A percentile compares a stretch with the other conserved stretches of the same genome.
Conservation (phyloP, 257 asterid species). For the Solanum appendiculatum region DNA sequence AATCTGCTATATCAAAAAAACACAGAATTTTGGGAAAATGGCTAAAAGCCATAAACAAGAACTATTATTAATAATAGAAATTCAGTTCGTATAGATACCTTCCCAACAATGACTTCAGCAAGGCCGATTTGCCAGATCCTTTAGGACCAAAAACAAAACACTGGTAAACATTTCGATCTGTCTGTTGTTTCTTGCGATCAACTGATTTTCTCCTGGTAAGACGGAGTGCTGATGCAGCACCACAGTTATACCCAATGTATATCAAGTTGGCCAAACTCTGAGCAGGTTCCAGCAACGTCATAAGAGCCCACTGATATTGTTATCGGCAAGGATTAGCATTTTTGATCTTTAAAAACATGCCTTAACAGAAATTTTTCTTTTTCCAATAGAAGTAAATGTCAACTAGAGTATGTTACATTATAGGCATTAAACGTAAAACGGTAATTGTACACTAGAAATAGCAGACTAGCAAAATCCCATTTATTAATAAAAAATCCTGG, state of each 20-base stretch:
- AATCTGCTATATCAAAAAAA: background rate
- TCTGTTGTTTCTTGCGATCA: conserved; percentile 70
- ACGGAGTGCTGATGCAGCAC: conserved; percentile 70
- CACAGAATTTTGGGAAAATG: background rate
- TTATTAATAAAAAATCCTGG: background rate
- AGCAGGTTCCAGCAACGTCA: conserved; percentile 84
- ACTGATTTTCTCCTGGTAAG: conserved; percentile 66
- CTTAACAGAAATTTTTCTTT: background rate
- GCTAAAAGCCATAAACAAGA: background rate
- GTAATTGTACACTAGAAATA: background rate
- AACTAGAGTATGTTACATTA: background rate
- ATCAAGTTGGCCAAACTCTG: conserved; percentile 85
- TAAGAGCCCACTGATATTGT: conserved; percentile 88
- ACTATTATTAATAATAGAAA: background rate
- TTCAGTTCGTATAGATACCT: conserved; percentile 37
- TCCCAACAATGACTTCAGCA: conserved; percentile 68
- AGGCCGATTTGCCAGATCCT: conserved; percentile 75
- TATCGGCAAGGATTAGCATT: conserved; percentile 3
- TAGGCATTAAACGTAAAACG: background rate
- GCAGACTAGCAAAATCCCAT: background rate
- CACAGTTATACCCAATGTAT: conserved; percentile 74
- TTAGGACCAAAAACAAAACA: conserved; percentile 93
- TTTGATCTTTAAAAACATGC: conserved; percentile 3
- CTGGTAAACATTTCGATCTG: conserved; percentile 73
- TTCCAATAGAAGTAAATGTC: background rate